Conservation (phyloP, 2,329 filamentous ascomycete genomes). For the Ceratocystis variospora region DNA sequence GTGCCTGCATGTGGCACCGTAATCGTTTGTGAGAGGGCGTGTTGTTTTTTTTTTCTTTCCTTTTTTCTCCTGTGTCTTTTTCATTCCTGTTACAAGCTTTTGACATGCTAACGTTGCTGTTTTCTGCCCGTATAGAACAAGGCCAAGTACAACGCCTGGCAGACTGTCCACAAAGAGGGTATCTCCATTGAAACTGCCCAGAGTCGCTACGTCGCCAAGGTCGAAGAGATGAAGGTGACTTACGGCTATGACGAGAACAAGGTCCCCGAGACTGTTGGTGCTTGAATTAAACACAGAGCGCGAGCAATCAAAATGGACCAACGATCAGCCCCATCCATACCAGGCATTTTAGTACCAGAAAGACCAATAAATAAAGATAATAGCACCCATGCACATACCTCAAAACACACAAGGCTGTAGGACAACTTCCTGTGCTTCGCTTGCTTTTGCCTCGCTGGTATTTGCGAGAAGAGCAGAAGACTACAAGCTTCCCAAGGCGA, state of each 20-base stretch:
- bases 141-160: constrained; percentile 67
- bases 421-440: too few relatives aligned
- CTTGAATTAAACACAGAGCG: constrained; percentile 19
- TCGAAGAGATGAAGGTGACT: constrained; percentile 57
- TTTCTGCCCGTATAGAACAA: constrained; percentile 44
- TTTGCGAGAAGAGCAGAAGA: too few relatives aligned
- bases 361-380: not conserved
- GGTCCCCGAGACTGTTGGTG: constrained; percentile 43
- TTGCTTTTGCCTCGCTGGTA: too few relatives aligned
- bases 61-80: not conserved
- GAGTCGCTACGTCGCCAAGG: constrained; percentile 58
- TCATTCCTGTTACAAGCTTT: not conserved
- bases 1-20: not conserved
- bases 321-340: not conserved
- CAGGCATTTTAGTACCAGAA: not conserved
- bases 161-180: constrained; percentile 51
- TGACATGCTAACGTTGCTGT: constrained; percentile 8
- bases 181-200: constrained; percentile 54
- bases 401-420: not conserved
- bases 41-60: not conserved
- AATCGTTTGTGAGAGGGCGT: too few relatives aligned
- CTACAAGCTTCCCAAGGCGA: too few relatives aligned
- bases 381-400: not conserved
- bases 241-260: constrained; percentile 55
- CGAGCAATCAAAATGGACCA: not conserved